Base-by-base conservation (phyloP, 2,329 filamentous ascomycete species). In the Fusarium scirpi region DNA sequence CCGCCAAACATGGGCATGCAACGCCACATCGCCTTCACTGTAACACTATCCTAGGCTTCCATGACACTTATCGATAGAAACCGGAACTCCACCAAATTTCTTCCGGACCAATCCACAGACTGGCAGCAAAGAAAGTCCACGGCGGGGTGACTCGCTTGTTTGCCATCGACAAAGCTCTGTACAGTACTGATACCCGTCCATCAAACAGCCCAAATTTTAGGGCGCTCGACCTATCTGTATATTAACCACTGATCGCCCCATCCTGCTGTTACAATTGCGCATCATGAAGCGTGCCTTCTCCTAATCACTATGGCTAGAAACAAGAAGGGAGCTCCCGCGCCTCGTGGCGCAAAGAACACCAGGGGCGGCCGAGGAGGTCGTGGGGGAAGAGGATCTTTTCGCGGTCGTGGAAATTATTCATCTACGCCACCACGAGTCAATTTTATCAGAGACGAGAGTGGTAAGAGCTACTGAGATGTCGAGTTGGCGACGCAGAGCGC, bases 321-420 rank as follows among this genome's bases (percentile, higher is more conserved):
- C 29, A 77, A 75, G 57, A 76, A 68, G 56, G 75, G 71, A 45
- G 46, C 65, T 43, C 49, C 68, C 9, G 44, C 68, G 32, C 60
- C 65, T 13, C 64, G 71, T 56, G 70, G 74, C 46, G 62, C 56
- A 51, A 70, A 64, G 57, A 62, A 64, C 22, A 60, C 45, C 41
- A 67, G 70, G 51, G 73, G 73, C 20, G 70, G 64, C 30, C 58
- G 68, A 60, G 67, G 70, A 49, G 59, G 62, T 10, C 62, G 69
- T 48, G 66, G 66, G 16, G 71, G 65, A 16, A 65, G 61, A 47
- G 64, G 57, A 52, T 51, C 49, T 7, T 58, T 49, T 29, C 72
- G 63, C 32, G 67, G 62, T 34, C 64, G 58, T 32, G 64, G 62
- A 11, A 62, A 66, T 29, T 40, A 57, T 49, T 47, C 48, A 13